Evolutionary conservation across 2,329 filamentous ascomycete genomes (phyloP), one percentile per base, ranked within the genome.

Genomic region (Fusarium anguioides): DNA sequence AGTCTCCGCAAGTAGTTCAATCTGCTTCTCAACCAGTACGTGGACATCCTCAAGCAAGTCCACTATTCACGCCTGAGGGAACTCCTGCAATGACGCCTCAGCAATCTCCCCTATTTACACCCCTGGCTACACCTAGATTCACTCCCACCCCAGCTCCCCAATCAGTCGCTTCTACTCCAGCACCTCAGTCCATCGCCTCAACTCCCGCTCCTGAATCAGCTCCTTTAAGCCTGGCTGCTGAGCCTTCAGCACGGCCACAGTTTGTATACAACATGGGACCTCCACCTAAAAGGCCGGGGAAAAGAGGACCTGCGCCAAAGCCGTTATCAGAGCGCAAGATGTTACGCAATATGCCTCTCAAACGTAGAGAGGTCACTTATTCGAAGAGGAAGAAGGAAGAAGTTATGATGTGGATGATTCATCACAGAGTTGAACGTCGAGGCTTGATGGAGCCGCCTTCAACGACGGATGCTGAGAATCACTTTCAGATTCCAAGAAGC

Each of bases 291-390:
- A 66, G 9, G 24, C n/a, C n/a, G n/a, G 9, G 51, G 27, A 62
- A 41, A 24, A 45, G 55, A n/a, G 62, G 62, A 10, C 56, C 56
- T 0, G 63, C 57, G 24, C 63, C 63, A 7, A 66, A 66, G 12
- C 62, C 62, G 0, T 23, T 66, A 2, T 51, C 56, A 9, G 63
- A 66, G n/a, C 62, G 62, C 1, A 50, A 52, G 6, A 12, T 50
- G 5, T 29, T 23, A 21, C 41, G 41, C 6, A 39, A 17, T 4
- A 63, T 42, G n/a, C 41, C 56, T 7, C 66, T 66, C n/a, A 23
- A 51, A 3, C 63, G 63, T 9, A 63, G 45, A 8, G 56, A 67
- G 24, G 48, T 39, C 8, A 66, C 35, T 33, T 58, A 67, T 3
- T 45, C 63, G 5, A 66, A 63, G 33, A 41, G 21, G 8, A 66